Conservation (phyloP, 345 rosid genomes). For the Hypericum androsaemum region DNA sequence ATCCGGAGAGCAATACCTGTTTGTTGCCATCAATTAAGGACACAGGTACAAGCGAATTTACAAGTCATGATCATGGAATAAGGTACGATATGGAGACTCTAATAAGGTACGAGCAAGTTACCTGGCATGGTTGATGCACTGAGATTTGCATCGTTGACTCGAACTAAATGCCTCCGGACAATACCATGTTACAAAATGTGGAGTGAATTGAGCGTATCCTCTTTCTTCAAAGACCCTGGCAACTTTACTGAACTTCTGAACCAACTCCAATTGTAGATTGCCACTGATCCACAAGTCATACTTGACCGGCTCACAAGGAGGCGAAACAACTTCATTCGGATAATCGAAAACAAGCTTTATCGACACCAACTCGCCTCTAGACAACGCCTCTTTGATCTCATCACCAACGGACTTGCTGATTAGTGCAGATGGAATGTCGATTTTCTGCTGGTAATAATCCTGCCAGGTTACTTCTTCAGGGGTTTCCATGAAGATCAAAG, state of each 20-base stretch:
- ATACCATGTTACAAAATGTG: constrained; percentile 51
- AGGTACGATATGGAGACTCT: too few species aligned
- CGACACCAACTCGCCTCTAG: constrained; percentile 33
- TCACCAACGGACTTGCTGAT: constrained; percentile 41
- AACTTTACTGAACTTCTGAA: constrained; percentile 43
- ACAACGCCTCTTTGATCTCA: constrained; percentile 30
- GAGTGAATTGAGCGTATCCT: constrained; percentile 54
- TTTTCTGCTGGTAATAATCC: constrained; percentile 40
- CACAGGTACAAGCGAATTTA: too few species aligned
- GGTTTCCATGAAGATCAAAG: constrained; percentile 50
- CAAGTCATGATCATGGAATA: too few species aligned
- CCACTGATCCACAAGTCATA: constrained; percentile 54
- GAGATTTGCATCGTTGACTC: constrained; percentile 52
- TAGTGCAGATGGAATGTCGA: constrained; percentile 48
- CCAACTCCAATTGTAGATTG: constrained; percentile 48
- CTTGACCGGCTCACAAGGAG: constrained; percentile 50
- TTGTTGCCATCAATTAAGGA: too few species aligned
- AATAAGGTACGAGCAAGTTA: too few species aligned
- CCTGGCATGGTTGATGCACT: constrained; percentile 56
- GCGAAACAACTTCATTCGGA: constrained; percentile 51
- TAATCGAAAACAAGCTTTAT: constrained; percentile 27
- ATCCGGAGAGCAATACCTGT: constrained; percentile 47
- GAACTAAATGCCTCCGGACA: constrained; percentile 46
- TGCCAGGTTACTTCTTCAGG: constrained; percentile 41
- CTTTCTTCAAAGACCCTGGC: constrained; percentile 50